Conservation (phyloP, 164 flowering plant species). For the Berberis vulgaris region DNA sequence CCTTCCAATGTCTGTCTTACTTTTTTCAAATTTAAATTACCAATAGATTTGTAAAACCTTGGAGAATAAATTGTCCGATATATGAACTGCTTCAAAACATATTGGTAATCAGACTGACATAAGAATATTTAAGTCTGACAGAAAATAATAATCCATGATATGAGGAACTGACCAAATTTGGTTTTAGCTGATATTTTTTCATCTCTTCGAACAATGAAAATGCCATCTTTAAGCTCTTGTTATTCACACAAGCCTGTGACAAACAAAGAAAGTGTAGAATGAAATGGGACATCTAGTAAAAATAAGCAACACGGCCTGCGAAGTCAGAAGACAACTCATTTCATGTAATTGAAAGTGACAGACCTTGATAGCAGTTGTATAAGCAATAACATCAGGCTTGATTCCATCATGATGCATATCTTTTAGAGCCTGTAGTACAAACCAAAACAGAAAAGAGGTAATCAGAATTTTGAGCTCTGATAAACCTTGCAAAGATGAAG, state of each 20-base stretch:
- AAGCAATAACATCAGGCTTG: constrained; percentile 76
- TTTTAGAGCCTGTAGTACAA: constrained; percentile 47
- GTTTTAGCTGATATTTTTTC: constrained; percentile 52
- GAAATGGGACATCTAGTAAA: constrained; percentile 9
- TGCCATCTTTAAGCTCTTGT: constrained; percentile 43
- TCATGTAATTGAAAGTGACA: constrained; percentile 1
- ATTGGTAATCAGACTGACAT: neutral
- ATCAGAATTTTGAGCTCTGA: neutral
- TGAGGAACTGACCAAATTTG: constrained; percentile 56
- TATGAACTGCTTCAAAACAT: too few relatives aligned
- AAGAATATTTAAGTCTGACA: neutral
- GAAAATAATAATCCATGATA: neutral
- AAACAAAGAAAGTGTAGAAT: constrained; percentile 4
- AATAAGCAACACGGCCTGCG: neutral
- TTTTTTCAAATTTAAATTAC: too few relatives aligned
- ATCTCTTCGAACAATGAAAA: constrained; percentile 68
- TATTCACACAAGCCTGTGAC: constrained; percentile 64
- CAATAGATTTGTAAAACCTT: too few relatives aligned
- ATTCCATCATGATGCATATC: constrained; percentile 54
- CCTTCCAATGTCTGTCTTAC: too few relatives aligned
- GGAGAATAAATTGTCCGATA: too few relatives aligned
- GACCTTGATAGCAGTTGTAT: constrained; percentile 87
- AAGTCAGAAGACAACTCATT: neutral
- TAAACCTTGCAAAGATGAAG: too few relatives aligned
- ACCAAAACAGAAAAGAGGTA: neutral